Evolutionary conservation across 1,284 basidiomycete genomes (phyloP), one percentile per base, ranked within the genome.

Genomic region (Melanopsichium pennsylvanicum): DNA sequence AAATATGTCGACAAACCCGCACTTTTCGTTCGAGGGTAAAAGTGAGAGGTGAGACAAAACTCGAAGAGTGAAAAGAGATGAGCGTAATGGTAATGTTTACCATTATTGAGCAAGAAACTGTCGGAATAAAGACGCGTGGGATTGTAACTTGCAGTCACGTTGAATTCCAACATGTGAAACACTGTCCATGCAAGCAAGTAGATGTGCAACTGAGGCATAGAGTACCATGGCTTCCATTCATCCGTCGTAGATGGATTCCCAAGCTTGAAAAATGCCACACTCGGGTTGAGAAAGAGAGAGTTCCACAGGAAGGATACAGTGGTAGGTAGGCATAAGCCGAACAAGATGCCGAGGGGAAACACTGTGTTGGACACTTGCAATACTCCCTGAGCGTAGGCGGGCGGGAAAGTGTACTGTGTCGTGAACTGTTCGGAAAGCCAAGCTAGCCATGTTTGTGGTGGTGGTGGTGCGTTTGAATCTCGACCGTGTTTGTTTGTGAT

Each of bases 101-200:
- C 92, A 77, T 98, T 98, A 77, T 97, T 91, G 29, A 99, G 86
- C 3, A 99, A 85, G 82, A 93, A 99, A 0, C 94, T 95, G 80
- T 96, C 92, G 4, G 95, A 87, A 60, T 88, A 92, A 74, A 94
- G 90, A 81, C 94, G 95, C 47, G 90, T 89, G 33, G 89, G 83
- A 81, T 98, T 98, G 90, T 92, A 98, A 16, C 91, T 90, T 1
- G 94, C 93, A 4, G 96, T 97, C 7, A 95, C 92, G 45, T 89
- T 89, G 79, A 95, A 98, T 81, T 99, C 96, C 32, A 87, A 88
- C 86, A 93, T 90, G 78, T 99, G 96, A 80, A 98, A 99, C 29
- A 85, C 15, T 15, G 48, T 39, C 75, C 72, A 79, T 4, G 47
- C 40, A 2, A 54, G 18, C 11, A 80, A 72, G 54, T 79, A 80